Conservation (phyloP, 768 basidiomycete species). For the Calocybe gangraenosa region DNA sequence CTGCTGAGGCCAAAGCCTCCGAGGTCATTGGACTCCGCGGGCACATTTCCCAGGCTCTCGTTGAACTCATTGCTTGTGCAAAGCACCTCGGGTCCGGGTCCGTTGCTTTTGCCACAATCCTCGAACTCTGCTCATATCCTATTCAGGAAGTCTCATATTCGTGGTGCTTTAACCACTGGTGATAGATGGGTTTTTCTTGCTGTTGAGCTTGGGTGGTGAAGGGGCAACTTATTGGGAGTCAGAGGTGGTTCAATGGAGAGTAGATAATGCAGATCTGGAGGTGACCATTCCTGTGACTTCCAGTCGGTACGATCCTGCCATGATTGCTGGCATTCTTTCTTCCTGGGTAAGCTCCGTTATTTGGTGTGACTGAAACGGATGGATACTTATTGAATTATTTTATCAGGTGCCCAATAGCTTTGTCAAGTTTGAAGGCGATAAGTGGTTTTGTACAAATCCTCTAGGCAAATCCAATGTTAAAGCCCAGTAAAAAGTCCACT, state of each 20-base stretch:
- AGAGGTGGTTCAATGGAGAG: constrained; percentile 5
- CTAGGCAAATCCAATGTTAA: no score
- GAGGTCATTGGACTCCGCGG: background rate
- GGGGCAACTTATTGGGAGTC: constrained; percentile 12
- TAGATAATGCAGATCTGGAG: constrained; percentile 1
- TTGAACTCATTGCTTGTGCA: constrained; percentile 12
- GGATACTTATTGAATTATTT: background rate
- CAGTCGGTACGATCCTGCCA: constrained; percentile 7
- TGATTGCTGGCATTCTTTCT: constrained; percentile 13
- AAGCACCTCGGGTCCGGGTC: constrained; percentile 6
- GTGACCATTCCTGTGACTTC: constrained; percentile 6
- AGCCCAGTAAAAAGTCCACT: no score
- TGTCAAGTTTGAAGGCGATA: constrained; percentile 6
- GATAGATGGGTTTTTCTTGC: constrained; percentile 13
- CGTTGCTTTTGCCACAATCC: constrained; percentile 5
- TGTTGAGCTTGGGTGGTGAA: constrained; percentile 12
- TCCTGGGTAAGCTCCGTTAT: constrained; percentile 9
- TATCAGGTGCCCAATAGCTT: constrained; percentile 9
- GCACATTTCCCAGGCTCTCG: constrained; percentile 5
- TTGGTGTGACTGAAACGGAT: constrained; percentile 2
- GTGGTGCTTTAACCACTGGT: constrained; percentile 15
- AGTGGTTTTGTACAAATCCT: constrained; percentile 8
- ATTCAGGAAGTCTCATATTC: constrained; percentile 12
- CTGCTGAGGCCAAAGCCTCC: background rate
- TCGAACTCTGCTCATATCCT: constrained; percentile 1